Evolutionary conservation across 2,329 filamentous ascomycete genomes (phyloP).

Genomic region (Phoma sp.): DNA sequence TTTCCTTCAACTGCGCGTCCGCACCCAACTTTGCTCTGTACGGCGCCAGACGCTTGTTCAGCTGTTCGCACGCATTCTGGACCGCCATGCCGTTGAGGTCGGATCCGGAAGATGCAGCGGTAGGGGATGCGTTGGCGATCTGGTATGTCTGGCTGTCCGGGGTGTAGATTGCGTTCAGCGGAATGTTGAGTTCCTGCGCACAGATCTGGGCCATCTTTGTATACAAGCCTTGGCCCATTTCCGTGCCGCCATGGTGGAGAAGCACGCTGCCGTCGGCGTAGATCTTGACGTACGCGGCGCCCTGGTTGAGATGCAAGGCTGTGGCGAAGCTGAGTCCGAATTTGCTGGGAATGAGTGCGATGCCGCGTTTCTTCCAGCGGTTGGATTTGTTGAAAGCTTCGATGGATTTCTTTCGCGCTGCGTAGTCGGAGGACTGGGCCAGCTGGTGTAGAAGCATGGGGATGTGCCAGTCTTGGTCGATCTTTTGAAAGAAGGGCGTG

Average conservation of each 20-base stretch:
- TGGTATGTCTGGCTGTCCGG: constrained; percentile 88
- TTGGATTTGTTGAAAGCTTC: constrained; percentile 79
- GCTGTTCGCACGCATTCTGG: constrained; percentile 84
- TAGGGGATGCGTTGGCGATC: constrained; percentile 86
- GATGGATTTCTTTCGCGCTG: constrained; percentile 69
- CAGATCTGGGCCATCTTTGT: constrained; percentile 97
- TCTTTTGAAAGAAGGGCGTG: constrained; percentile 87
- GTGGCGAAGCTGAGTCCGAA: constrained; percentile 93
- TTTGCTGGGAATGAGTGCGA: constrained; percentile 87
- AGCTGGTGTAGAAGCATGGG: constrained; percentile 91
- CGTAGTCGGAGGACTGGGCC: constrained; percentile 74
- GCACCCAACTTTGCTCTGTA: constrained; percentile 82
- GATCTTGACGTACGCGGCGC: constrained; percentile 89
- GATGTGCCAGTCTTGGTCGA: constrained; percentile 86
- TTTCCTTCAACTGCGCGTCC: constrained; percentile 77
- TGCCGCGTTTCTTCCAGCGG: constrained; percentile 91
- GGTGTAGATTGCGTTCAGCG: constrained; percentile 82
- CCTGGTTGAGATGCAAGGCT: constrained; percentile 92
- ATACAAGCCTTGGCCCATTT: constrained; percentile 96
- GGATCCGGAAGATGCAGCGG: constrained; percentile 89
- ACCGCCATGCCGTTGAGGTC: constrained; percentile 96
- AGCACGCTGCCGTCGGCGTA: constrained; percentile 93
- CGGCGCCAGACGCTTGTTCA: constrained; percentile 83
- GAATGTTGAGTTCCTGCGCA: constrained; percentile 84
- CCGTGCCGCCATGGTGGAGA: constrained; percentile 91